Evolutionary conservation across 2,329 filamentous ascomycete genomes (phyloP), one percentile per base, ranked within the genome.

Genomic region (Colletotrichum agaves): DNA sequence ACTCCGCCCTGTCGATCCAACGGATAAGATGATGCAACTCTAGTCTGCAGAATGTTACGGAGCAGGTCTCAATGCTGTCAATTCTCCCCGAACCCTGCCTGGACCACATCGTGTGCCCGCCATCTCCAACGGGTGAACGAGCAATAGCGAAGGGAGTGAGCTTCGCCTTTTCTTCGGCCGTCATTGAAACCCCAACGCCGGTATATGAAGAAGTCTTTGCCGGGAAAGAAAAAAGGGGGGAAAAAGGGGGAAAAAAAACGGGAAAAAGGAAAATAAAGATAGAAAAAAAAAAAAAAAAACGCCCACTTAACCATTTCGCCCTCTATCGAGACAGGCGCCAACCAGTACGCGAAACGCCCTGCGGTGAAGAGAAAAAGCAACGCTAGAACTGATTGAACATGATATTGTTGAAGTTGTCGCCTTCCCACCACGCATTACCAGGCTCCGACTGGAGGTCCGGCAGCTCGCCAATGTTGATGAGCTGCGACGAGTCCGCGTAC

Each of bases 401-500:
- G 52, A 78, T 74, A 63, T 78, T 79, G 70, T 76, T 78, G 43
- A 79, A 76, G 21, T 75, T 79, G 17, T 77, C 78, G 3, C 74
- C 78, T 47, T 82, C 79, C 79, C 80, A 82, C 80, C 80, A 82
- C 2, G 78, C 74, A 35, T 72, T 74, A 6, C 75, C 75, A 12
- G 74, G 71, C 39, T 76, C 74, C 5, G 77, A 71, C 39, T 78
- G 74, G 4, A 75, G 70, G 19, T 74, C 76, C 1, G 75, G 76
- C 67, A 81, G 75, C 43, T 80, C 79, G 3, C 74, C 78, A 17
- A 81, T 75, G 52, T 76, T 77, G 8, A 77, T 72, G 43, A 82
- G 76, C 67, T 81, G 80, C 10, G 77, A 78, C 0, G 78, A 76
- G 61, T 82, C 80, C 1, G 80, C 80, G 52, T 82, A 82, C 15